These are phyloP conservation scores for Auriculariales sp. DNA, from an alignment of 768 basidiomycete genomes.

Conservation along the genomic window DNA sequence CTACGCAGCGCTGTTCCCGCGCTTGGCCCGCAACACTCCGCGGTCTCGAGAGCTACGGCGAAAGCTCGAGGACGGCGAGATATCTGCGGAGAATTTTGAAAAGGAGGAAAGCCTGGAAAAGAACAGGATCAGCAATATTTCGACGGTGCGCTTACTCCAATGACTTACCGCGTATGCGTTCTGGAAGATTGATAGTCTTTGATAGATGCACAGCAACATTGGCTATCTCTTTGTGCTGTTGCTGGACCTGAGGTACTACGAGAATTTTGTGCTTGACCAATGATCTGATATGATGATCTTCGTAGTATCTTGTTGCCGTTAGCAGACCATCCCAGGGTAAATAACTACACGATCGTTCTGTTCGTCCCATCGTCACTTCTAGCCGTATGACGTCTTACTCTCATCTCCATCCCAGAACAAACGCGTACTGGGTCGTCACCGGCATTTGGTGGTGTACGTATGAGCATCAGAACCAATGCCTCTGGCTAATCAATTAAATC, in stretches of 20 bases:
- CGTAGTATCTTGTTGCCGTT: slow-evolving; percentile 43
- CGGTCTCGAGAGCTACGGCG: slow-evolving; percentile 41
- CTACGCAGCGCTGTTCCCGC: slow-evolving; percentile 64
- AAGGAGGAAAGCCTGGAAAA: slow-evolving; percentile 66
- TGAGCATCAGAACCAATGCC: background rate
- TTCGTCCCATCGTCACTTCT: slow-evolving; percentile 19
- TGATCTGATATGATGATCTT: slow-evolving; percentile 14
- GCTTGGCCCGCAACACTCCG: slow-evolving; percentile 63
- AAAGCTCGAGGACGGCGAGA: slow-evolving; percentile 44
- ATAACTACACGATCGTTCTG: slow-evolving; percentile 65
- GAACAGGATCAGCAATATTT: slow-evolving; percentile 75
- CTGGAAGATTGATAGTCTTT: background rate
- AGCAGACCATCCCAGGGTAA: slow-evolving; percentile 38
- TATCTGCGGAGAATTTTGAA: slow-evolving; percentile 49
- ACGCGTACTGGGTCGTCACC: slow-evolving; percentile 59
- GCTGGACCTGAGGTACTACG: slow-evolving; percentile 36
- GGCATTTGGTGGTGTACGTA: slow-evolving; percentile 82
- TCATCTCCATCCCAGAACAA: slow-evolving; percentile 30
- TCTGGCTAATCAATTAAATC: background rate
- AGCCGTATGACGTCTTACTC: background rate
- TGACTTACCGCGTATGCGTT: background rate
- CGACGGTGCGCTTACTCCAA: slow-evolving; percentile 35
- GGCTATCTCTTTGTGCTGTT: slow-evolving; percentile 53
- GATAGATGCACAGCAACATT: slow-evolving; percentile 58
- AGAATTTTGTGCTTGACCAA: too few species aligned